phyloP scores from a whole-genome alignment of 2,329 filamentous ascomycete species.

The Epichloe aotearoae region DNA sequence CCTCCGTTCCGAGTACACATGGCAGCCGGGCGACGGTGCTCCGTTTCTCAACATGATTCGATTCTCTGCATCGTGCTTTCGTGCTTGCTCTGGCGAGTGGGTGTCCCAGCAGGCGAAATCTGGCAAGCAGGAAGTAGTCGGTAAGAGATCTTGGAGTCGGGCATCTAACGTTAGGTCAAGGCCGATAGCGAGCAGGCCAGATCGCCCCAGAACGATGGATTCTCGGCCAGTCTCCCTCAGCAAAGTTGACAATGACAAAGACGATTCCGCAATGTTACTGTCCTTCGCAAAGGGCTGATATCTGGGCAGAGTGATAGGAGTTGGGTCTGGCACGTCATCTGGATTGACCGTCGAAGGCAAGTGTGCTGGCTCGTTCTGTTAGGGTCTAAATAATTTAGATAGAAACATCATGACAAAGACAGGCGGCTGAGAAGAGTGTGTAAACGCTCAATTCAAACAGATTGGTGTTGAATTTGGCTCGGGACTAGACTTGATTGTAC shows the following conservation, averaged over 20 bases:
- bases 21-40: constrained; percentile 41
- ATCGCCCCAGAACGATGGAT: constrained; percentile 19
- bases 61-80: constrained; percentile 33
- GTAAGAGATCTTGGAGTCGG: constrained; percentile 35
- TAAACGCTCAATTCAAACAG: not conserved
- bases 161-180: constrained; percentile 40
- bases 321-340: constrained; percentile 42
- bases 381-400: not conserved
- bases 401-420: not conserved
- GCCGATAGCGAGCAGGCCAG: constrained; percentile 44
- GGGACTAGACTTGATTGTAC: not conserved
- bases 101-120: constrained; percentile 39
- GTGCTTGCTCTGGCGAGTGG: constrained; percentile 35
- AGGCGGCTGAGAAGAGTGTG: not conserved
- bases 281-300: constrained; percentile 25
- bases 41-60: constrained; percentile 37
- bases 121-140: constrained; percentile 39
- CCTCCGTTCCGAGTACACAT: constrained; percentile 44
- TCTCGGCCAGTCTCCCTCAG: constrained; percentile 42
- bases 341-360: constrained; percentile 24
- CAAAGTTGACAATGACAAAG: constrained; percentile 29
- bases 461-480: not conserved
- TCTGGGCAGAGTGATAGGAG: constrained; percentile 38
- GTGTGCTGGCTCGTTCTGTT: constrained; percentile 14
- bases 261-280: constrained; percentile 18